phyloP scores from a whole-genome alignment of 306 rosid species.

The Cercis canadensis region DNA sequence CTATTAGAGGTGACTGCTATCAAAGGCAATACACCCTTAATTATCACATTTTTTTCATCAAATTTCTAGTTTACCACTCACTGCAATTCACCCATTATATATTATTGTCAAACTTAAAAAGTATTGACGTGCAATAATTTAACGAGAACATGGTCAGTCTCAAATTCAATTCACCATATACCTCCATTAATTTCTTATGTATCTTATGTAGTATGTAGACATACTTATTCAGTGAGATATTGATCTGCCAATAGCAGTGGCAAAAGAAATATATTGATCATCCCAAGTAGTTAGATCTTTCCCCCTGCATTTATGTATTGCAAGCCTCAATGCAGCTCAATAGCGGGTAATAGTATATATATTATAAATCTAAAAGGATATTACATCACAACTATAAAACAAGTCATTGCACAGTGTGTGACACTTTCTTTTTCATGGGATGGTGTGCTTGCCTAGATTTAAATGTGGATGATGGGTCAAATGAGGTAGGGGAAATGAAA shows the following conservation, averaged over 20 bases:
- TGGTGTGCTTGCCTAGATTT: conserved; percentile 28
- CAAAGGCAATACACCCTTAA: conserved; percentile 4
- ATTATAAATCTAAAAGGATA: conserved; percentile 25
- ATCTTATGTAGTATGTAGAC: too few relatives aligned
- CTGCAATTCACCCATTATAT: not conserved
- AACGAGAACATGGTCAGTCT: too few relatives aligned
- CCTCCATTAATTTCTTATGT: too few relatives aligned
- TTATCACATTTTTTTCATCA: too few relatives aligned
- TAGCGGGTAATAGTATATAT: not conserved
- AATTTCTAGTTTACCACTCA: not conserved
- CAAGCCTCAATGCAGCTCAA: conserved; percentile 14
- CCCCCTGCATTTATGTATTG: not conserved
- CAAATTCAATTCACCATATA: too few relatives aligned
- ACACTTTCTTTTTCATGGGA: too few relatives aligned
- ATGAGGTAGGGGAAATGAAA: not conserved
- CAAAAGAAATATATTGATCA: too few relatives aligned
- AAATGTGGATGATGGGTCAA: conserved; percentile 14
- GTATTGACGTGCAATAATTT: too few relatives aligned
- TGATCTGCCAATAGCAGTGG: too few relatives aligned
- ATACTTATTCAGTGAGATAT: too few relatives aligned
- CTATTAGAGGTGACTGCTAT: conserved; percentile 2
- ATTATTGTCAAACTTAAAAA: not conserved
- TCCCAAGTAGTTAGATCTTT: not conserved
- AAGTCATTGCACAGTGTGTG: conserved; percentile 19
- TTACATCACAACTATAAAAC: not conserved